phyloP scores from a whole-genome alignment of 441 rosid species.

The Euphorbia corollata region DNA sequence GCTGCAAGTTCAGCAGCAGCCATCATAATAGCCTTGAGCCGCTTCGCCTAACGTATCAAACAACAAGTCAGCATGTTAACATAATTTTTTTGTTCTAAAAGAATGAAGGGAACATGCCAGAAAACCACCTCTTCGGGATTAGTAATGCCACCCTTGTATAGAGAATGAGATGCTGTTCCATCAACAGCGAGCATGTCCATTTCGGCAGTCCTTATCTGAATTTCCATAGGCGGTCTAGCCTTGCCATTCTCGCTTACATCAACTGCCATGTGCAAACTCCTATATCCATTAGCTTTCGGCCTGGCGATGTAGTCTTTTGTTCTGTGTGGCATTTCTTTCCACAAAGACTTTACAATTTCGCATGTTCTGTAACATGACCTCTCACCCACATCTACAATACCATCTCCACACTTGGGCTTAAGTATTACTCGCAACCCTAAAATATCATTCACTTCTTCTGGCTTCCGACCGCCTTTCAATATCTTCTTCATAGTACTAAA shows the following conservation, averaged over 20 bases:
- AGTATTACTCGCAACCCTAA: slow-evolving; percentile 74
- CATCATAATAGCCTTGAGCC: slow-evolving; percentile 87
- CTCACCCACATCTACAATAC: slow-evolving; percentile 39
- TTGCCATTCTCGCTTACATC: slow-evolving; percentile 61
- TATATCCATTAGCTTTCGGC: slow-evolving; percentile 84
- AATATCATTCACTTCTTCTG: slow-evolving; percentile 80
- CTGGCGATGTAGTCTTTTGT: slow-evolving; percentile 75
- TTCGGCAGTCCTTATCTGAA: slow-evolving; percentile 76
- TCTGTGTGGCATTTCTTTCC: slow-evolving; percentile 81
- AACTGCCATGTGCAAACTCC: slow-evolving; percentile 91
- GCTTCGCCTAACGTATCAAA: slow-evolving; percentile 51
- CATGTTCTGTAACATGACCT: slow-evolving; percentile 63
- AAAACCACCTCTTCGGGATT: slow-evolving; percentile 80
- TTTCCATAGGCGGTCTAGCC: slow-evolving; percentile 76
- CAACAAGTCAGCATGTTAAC: not conserved
- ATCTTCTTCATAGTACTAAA: slow-evolving; percentile 97
- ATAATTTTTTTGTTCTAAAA: too few species aligned
- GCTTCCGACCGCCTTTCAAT: slow-evolving; percentile 72
- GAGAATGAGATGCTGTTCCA: slow-evolving; percentile 86
- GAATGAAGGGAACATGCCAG: too few species aligned
- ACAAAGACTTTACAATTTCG: slow-evolving; percentile 53
- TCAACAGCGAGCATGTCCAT: slow-evolving; percentile 78
- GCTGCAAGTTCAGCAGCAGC: slow-evolving; percentile 95
- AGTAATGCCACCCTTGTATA: slow-evolving; percentile 77
- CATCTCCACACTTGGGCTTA: slow-evolving; percentile 41